Percentiles rank a stretch among this genome's conserved stretches.
Conservation (phyloP, 2,329 filamentous ascomycete species). For the Clarireedia sp. region DNA sequence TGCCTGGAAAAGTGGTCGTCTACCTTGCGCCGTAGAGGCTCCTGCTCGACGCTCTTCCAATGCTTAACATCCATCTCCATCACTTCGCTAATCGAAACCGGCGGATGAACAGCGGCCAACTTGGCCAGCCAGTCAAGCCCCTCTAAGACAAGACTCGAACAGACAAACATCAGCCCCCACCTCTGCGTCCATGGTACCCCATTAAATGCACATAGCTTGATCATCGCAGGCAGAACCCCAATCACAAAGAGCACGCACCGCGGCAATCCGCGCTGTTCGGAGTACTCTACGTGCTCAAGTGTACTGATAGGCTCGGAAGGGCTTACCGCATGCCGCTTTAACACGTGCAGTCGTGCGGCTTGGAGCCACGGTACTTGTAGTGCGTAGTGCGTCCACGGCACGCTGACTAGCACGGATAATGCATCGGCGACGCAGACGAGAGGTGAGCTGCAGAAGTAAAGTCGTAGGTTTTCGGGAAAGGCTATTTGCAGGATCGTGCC, state of each 20-base stretch:
- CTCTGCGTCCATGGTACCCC: not conserved
- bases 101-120: not conserved
- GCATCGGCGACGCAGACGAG: not conserved
- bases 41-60: not conserved
- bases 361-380: not conserved
- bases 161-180: not conserved
- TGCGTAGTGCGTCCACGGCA: not conserved
- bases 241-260: not conserved
- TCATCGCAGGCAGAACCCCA: not conserved
- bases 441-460: not conserved
- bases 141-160: not conserved
- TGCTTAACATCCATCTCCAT: not conserved
- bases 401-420: not conserved
- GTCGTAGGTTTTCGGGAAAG: not conserved
- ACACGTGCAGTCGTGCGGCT: not conserved
- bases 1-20: not conserved
- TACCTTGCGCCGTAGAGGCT: not conserved
- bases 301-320: not conserved
- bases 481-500: not conserved
- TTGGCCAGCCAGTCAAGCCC: not conserved
- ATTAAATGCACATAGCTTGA: not conserved
- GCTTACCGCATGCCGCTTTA: not conserved
- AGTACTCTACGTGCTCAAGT: not conserved
- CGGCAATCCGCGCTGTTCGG: not conserved
- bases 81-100: not conserved